Evolutionary conservation across 306 rosid genomes (phyloP), one percentile per base, ranked within the genome.

Genomic region (Abrus pulchellus): DNA sequence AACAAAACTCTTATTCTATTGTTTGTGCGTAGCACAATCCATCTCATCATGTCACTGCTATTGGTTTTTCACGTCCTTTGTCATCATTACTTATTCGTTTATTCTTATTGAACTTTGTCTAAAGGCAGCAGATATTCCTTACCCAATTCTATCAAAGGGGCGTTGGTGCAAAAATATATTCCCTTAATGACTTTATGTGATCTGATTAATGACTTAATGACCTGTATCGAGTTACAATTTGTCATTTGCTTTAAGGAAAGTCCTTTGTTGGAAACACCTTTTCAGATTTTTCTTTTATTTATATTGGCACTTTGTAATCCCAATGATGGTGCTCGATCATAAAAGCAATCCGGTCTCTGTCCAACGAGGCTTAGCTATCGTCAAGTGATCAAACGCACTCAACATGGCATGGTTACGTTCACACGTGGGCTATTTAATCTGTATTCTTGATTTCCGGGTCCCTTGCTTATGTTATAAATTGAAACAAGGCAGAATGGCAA

Each of bases 41-140:
- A 45, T 40, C 14, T 68, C 12, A 33, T 6, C 6, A 7, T 49
- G 63, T 50, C 52, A 72, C 66, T 11, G 34, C 36, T 40, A 74
- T 28, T 82, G 30, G 50, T 54, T 73, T 10, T 78, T 72, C 72
- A 74, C 55, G 79, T 83, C 68, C 11, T 20, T 12, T 52, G 77
- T 55, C 76, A 85, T 90, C 83, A 83, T 85, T 90, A 67, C 86
- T 33, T 27, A 29, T 82, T 59, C 78, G 70, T 73, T 86, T 80
- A 32, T 82, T 80, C 78, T 34, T 0, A 53, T 36, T 40, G 64
- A 84, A 75, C 85, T 84, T 82, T 88, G 68, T 62, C 72, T 41
- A 86, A 86, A 84, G 87, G 83, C 29, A 56, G 66, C 78, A 80
- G 85, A 80, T 85, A 86, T 84, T 86, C 89, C 79, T 79, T 69